These are phyloP conservation scores for Pirum gemmata DNA, from an alignment of 78 protist species.

Conservation along the genomic window DNA sequence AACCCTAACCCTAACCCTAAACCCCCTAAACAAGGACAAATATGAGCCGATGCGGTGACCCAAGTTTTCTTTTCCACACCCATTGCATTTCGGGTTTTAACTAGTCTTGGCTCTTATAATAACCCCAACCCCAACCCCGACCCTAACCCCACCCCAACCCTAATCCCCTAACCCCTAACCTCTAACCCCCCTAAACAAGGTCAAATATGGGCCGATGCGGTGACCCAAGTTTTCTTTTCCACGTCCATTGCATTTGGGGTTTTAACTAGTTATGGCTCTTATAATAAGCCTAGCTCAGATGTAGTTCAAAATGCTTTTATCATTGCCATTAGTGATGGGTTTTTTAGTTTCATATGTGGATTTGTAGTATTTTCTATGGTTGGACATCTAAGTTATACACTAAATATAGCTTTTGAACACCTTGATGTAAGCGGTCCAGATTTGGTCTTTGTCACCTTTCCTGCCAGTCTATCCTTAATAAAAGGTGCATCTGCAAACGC, in stretches of 20 bases:
- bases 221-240: background rate
- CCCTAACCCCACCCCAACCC: too few relatives aligned
- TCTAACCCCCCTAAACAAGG: too few relatives aligned
- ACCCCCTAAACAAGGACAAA: slow-evolving; percentile 3
- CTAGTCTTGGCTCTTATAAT: background rate
- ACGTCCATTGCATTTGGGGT: background rate
- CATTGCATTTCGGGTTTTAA: background rate
- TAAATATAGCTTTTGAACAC: background rate
- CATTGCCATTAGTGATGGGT: background rate
- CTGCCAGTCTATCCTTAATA: background rate
- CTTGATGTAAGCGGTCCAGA: background rate
- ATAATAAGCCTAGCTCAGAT: background rate
- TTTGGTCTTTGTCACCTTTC: background rate
- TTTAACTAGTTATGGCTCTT: background rate
- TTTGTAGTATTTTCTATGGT: slow-evolving; percentile 8
- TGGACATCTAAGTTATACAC: background rate
- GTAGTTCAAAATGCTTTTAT: background rate
- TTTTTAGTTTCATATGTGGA: background rate
- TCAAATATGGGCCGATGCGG: background rate
- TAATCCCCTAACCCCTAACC: too few relatives aligned
- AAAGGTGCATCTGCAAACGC: background rate
- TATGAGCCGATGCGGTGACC: background rate
- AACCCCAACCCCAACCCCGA: too few relatives aligned
- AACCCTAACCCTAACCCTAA: too few relatives aligned
- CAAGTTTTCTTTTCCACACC: background rate